phyloP scores from a whole-genome alignment of 257 asterid species.

The Primulina huaijiensis region DNA sequence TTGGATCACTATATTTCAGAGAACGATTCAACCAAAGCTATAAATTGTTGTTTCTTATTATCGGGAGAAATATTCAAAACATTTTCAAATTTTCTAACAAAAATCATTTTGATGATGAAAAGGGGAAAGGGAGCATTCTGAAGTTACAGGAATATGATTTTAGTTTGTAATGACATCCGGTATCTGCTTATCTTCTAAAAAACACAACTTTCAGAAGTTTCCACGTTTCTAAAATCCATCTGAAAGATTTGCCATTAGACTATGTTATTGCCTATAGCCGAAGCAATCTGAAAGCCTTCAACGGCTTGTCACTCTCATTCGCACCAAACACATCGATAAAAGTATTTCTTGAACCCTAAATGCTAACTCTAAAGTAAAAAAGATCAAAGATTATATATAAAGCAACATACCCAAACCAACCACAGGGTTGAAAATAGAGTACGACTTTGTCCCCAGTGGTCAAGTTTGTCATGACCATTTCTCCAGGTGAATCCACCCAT shows the following conservation, averaged over 20 bases:
- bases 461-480: slow-evolving; percentile 85
- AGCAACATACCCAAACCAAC: slow-evolving; percentile 93
- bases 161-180: not conserved
- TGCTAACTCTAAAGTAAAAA: not conserved
- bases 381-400: not conserved
- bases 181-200: slow-evolving; percentile 4
- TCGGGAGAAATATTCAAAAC: too few relatives aligned
- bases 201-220: not conserved
- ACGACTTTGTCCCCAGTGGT: slow-evolving; percentile 97
- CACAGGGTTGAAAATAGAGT: slow-evolving; percentile 95
- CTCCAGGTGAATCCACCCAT: slow-evolving; percentile 97
- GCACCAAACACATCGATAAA: slow-evolving; percentile 1
- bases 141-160: not conserved
- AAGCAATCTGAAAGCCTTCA: not conserved
- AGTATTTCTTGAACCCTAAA: not conserved
- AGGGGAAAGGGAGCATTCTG: not conserved
- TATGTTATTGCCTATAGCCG: not conserved
- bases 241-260: not conserved
- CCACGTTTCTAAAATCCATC: not conserved
- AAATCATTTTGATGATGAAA: not conserved
- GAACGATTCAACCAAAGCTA: not conserved
- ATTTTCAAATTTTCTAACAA: not conserved
- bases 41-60: not conserved
- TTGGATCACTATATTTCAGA: not conserved
- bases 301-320: not conserved